Evolutionary conservation across 2,329 filamentous ascomycete genomes (phyloP).

Genomic region (Fusarium sp.): DNA sequence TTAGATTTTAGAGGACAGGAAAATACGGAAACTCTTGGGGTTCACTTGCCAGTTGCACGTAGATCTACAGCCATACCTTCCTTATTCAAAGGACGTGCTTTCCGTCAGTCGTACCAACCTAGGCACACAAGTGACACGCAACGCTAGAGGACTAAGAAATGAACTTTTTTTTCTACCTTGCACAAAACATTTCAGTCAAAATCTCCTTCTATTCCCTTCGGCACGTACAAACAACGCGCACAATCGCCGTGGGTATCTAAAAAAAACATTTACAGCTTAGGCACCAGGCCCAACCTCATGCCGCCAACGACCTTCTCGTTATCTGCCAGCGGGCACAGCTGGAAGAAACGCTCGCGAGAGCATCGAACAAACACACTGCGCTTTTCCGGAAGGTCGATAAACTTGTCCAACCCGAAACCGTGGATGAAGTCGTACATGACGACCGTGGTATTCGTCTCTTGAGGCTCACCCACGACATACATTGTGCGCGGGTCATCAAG

Average conservation of each 20-base stretch:
- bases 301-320: constrained; percentile 71
- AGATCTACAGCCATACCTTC: too few species aligned
- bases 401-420: constrained; percentile 80
- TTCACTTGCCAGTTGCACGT: too few species aligned
- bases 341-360: constrained; percentile 79
- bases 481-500: constrained; percentile 73
- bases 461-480: constrained; percentile 78
- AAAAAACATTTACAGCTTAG: constrained; percentile 62
- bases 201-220: not conserved
- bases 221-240: constrained; percentile 11
- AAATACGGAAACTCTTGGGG: too few species aligned
- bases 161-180: constrained; percentile 1
- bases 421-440: constrained; percentile 83
- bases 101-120: not conserved
- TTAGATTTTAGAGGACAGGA: not conserved
- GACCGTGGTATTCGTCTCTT: constrained; percentile 78
- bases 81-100: not conserved
- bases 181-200: not conserved
- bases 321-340: constrained; percentile 73
- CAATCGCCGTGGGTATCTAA: constrained; percentile 7
- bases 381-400: constrained; percentile 81
- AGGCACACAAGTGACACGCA: not conserved
- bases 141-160: not conserved
- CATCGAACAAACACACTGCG: constrained; percentile 78
- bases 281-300: constrained; percentile 67